Conservation (phyloP, 345 rosid genomes). For the Syzygium jambos region DNA sequence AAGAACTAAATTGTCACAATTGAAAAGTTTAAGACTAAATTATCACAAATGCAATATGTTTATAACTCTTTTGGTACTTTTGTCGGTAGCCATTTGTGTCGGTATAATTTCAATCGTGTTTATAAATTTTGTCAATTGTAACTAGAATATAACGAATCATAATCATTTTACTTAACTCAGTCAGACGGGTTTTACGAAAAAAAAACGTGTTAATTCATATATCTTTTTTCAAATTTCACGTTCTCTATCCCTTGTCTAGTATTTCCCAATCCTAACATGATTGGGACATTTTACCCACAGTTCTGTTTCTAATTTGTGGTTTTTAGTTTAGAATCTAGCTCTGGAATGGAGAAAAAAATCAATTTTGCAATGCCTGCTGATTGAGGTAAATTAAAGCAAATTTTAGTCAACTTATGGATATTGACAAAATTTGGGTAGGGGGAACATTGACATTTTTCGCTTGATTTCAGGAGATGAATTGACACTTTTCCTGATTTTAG, state of each 20-base stretch:
- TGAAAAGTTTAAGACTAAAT: too few relatives aligned
- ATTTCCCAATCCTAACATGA: neutral
- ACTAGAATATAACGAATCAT: neutral
- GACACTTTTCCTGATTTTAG: neutral
- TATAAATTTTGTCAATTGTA: neutral
- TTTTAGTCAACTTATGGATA: neutral
- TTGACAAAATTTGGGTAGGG: neutral
- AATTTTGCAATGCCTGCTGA: neutral
- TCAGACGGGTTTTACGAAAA: too few relatives aligned
- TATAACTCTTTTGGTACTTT: too few relatives aligned
- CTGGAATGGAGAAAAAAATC: neutral
- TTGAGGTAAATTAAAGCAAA: neutral
- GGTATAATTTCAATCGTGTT: too few relatives aligned
- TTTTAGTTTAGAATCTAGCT: neutral
- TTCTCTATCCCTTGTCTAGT: neutral
- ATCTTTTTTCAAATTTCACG: neutral
- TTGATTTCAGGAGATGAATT: neutral
- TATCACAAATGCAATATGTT: too few relatives aligned
- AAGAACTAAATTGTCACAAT: too few relatives aligned
- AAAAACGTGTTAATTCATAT: too few relatives aligned
- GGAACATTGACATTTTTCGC: neutral
- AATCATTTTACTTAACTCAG: neutral
- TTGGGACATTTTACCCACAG: neutral
- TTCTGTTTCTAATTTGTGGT: neutral
- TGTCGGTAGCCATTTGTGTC: too few relatives aligned